A percentile compares a stretch with the other conserved stretches of the same genome.
These are phyloP conservation scores for Vigna reflexopilosa DNA, from an alignment of 306 rosid species.

Conservation along the genomic window DNA sequence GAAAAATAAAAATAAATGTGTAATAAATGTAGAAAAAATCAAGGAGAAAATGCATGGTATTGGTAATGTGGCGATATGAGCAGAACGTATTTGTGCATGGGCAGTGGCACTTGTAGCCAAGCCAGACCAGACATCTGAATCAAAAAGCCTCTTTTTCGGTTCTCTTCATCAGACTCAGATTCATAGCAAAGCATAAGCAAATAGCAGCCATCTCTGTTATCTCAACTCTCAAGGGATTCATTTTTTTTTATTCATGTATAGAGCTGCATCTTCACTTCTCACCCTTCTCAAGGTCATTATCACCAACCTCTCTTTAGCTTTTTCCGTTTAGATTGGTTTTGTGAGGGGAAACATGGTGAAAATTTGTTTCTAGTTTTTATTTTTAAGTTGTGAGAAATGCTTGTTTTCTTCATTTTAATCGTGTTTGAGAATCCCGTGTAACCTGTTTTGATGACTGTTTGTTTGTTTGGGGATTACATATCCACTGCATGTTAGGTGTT, in stretches of 20 bases:
- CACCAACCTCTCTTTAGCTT: neutral
- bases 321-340: constrained; percentile 2
- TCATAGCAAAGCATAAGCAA: neutral
- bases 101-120: neutral
- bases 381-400: neutral
- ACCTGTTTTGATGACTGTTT: neutral
- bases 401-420: neutral
- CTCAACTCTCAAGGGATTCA: neutral
- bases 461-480: neutral
- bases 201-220: constrained; percentile 8
- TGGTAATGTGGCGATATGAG: too few species aligned
- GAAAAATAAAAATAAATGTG: too few species aligned
- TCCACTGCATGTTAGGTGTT: neutral
- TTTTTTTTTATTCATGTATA: constrained; percentile 53
- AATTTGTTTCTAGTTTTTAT: neutral
- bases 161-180: constrained; percentile 1
- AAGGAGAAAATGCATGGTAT: too few species aligned
- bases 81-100: neutral
- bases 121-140: neutral
- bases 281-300: constrained; percentile 66
- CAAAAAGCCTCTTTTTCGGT: constrained; percentile 2
- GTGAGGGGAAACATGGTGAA: neutral
- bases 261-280: constrained; percentile 64
- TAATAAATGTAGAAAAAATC: too few species aligned
- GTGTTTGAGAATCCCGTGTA: neutral